Evolutionary conservation across 352 stramenopile species (phyloP).

Genomic region (Globisporangium recalcitrans): DNA sequence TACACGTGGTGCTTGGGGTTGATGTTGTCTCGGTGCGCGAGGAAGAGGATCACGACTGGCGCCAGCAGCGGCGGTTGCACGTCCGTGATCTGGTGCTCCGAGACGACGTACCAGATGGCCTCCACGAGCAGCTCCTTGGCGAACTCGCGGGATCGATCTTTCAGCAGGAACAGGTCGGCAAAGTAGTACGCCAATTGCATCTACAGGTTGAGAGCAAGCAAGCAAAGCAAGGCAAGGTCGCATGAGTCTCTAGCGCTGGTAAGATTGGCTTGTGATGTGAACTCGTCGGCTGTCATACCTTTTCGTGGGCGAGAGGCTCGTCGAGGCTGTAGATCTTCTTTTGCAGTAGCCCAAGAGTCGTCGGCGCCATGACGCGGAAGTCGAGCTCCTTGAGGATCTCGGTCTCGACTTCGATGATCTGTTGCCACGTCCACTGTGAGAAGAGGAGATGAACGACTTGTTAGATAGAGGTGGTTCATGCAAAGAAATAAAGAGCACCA

Average conservation of each 20-base stretch:
- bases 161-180: slow-evolving; percentile 48
- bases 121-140: slow-evolving; percentile 43
- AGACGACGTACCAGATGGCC: slow-evolving; percentile 55
- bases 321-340: slow-evolving; percentile 30
- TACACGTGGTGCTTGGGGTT: slow-evolving; percentile 44
- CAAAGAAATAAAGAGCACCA: too few relatives aligned
- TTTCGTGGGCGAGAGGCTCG: slow-evolving; percentile 4
- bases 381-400: slow-evolving; percentile 37
- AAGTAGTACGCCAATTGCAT: slow-evolving; percentile 58
- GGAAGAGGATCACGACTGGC: slow-evolving; percentile 53
- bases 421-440: slow-evolving; percentile 55
- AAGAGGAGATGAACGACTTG: too few relatives aligned
- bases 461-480: background rate
- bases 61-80: slow-evolving; percentile 43
- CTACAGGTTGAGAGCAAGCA: slow-evolving; percentile 13
- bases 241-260: background rate
- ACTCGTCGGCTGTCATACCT: background rate
- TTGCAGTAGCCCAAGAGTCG: slow-evolving; percentile 40
- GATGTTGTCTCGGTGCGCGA: slow-evolving; percentile 63
- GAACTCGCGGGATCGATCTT: slow-evolving; percentile 35
- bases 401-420: slow-evolving; percentile 50
- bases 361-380: slow-evolving; percentile 54
- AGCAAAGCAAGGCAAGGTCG: background rate
- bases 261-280: background rate
- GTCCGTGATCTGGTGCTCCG: slow-evolving; percentile 37